Evolutionary conservation across 352 stramenopile species (phyloP), one percentile per base, ranked within the genome.

Genomic region (Globisporangium abappressorium): DNA sequence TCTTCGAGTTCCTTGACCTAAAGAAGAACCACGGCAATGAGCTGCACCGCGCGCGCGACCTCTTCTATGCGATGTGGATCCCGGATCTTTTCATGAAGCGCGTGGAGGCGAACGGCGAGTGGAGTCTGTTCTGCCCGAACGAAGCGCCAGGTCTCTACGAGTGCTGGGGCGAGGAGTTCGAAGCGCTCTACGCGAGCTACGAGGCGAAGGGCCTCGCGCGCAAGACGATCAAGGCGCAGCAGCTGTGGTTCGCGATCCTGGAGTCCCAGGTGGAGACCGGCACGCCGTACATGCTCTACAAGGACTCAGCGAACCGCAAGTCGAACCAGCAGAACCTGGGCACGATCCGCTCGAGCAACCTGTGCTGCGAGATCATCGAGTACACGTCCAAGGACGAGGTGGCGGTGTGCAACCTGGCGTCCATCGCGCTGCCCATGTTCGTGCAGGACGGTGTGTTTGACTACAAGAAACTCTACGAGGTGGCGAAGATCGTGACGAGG

Each of bases 301-400:
- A 99, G 85, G 98, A 99, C 84, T 84, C 95, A 55, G 98, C 93
- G 78, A 99, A 99, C 77, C 74, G 73, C 72, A 99, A 99, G 77
- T 99, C 92, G 26, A 99, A 99, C 85, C 98, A 99, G 85, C 87
- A 99, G 80, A 99, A 99, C 76, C 82, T 99, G n/a, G 98, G 98
- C 62, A 99, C 96, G 38, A 99, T 99, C 78, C 98, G 98, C 62
- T 99, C 93, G 59, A 98, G 91, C 63, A 99, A 99, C 85, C 80
- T 99, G 34, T 99, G 98, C 81, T 99, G 97, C 26, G 98, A 99
- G 76, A 98, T 99, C 76, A 92, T 99, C 67, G 96, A 99, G 84
- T 99, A 99, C 85, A 99, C 98, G 57, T 83, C 94, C 20, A 91
- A 94, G 6, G 97, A 99, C 73, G 97, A 99, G 80, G 93, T 99